phyloP scores from a whole-genome alignment of 2,329 filamentous ascomycete genomes.

The Penicillium sp. region DNA sequence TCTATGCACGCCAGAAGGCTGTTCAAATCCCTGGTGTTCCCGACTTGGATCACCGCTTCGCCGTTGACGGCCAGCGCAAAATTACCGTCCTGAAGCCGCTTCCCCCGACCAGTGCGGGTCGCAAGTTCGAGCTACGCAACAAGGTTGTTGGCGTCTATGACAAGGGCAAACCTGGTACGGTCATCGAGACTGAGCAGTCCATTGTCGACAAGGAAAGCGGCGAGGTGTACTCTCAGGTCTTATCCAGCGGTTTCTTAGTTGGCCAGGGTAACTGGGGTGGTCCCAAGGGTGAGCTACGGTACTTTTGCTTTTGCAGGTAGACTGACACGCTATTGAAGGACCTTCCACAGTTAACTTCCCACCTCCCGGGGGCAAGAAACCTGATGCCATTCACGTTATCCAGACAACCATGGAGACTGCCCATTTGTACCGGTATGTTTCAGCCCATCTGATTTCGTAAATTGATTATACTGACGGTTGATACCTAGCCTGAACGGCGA shows the following conservation, averaged over 20 bases:
- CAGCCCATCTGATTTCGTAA: neutral
- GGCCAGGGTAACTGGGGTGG: conserved; percentile 83
- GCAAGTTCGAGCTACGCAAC: conserved; percentile 70
- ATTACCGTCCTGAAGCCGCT: conserved; percentile 75
- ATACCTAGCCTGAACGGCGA: conserved; percentile 73
- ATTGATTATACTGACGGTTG: neutral
- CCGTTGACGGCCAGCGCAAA: conserved; percentile 80
- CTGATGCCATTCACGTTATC: conserved; percentile 68
- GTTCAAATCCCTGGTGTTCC: conserved; percentile 72
- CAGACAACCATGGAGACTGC: conserved; percentile 72
- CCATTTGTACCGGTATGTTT: conserved; percentile 63
- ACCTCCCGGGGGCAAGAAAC: conserved; percentile 67
- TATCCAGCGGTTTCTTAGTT: conserved; percentile 74
- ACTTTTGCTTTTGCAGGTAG: conserved; percentile 5
- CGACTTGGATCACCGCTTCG: conserved; percentile 69
- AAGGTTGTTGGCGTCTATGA: conserved; percentile 85
- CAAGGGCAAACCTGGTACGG: conserved; percentile 79
- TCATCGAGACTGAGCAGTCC: conserved; percentile 74
- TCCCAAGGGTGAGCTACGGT: conserved; percentile 65
- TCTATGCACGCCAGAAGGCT: conserved; percentile 68
- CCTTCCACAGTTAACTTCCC: conserved; percentile 76
- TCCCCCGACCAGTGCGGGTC: conserved; percentile 67
- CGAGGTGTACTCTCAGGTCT: conserved; percentile 68
- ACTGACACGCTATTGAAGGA: conserved; percentile 24
- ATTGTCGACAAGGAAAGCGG: conserved; percentile 68